Conservation (phyloP, 495 filamentous ascomycete genomes). For the Delitschia confertaspora region DNA sequence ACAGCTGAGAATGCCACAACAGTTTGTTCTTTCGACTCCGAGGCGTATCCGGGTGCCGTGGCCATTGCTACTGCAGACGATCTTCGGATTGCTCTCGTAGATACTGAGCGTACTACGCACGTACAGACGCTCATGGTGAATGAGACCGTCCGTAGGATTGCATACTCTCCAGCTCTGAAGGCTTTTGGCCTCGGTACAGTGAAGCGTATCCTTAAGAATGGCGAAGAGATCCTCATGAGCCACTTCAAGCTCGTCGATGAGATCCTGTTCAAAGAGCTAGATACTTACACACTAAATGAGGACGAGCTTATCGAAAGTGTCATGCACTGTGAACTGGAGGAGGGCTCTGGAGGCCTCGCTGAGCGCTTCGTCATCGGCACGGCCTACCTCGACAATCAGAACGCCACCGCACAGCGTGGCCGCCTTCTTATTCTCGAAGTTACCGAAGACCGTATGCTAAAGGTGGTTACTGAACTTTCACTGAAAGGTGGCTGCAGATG, state of each 20-base stretch:
- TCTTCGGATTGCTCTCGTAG: constrained; percentile 72
- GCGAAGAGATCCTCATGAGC: constrained; percentile 50
- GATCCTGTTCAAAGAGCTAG: constrained; percentile 35
- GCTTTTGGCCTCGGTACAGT: constrained; percentile 84
- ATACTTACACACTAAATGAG: constrained; percentile 39
- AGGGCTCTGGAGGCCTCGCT: constrained; percentile 48
- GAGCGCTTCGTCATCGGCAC: constrained; percentile 90
- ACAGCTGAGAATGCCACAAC: constrained; percentile 78
- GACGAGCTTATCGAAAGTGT: constrained; percentile 80
- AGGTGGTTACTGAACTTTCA: constrained; percentile 51
- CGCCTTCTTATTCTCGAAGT: constrained; percentile 80
- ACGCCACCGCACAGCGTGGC: constrained; percentile 49
- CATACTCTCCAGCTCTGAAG: constrained; percentile 70
- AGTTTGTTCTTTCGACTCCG: constrained; percentile 72
- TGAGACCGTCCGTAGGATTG: constrained; percentile 78
- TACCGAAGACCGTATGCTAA: constrained; percentile 60
- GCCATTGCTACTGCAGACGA: constrained; percentile 68
- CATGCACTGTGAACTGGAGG: constrained; percentile 64
- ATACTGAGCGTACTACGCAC: constrained; percentile 78
- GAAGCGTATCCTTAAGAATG: constrained; percentile 48
- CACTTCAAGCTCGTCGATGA: constrained; percentile 49
- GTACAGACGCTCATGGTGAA: constrained; percentile 67
- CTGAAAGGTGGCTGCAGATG: constrained; percentile 72
- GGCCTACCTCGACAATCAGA: constrained; percentile 57
- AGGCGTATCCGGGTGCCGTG: constrained; percentile 71